These are phyloP conservation scores for Lyophyllum atratum DNA, from an alignment of 768 basidiomycete genomes.

Conservation along the genomic window DNA sequence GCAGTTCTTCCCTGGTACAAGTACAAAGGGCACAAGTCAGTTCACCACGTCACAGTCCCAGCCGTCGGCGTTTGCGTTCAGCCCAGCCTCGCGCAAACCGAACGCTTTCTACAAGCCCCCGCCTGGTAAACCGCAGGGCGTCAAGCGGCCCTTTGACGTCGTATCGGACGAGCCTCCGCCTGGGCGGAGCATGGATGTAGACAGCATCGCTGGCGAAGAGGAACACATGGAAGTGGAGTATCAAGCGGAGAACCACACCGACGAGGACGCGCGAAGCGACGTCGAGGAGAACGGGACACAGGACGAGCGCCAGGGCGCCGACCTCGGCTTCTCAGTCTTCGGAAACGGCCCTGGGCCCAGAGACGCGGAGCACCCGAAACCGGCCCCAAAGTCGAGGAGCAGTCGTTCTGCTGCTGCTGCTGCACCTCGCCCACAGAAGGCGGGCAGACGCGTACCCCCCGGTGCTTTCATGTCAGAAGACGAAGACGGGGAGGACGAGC, in stretches of 20 bases:
- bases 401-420: neutral
- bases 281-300: slow-evolving; percentile 6
- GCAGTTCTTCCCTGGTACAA: neutral
- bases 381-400: slow-evolving; percentile 11
- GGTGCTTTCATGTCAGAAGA: slow-evolving; percentile 49
- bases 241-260: slow-evolving; percentile 10
- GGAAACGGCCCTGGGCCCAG: slow-evolving; percentile 19
- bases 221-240: slow-evolving; percentile 18
- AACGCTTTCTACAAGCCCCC: slow-evolving; percentile 74
- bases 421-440: slow-evolving; percentile 8
- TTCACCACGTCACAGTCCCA: slow-evolving; percentile 4
- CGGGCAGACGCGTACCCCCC: slow-evolving; percentile 37
- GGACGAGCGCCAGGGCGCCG: slow-evolving; percentile 11
- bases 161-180: neutral
- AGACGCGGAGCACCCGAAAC: slow-evolving; percentile 8
- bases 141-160: slow-evolving; percentile 33
- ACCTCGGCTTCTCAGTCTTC: slow-evolving; percentile 24
- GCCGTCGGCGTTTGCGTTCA: slow-evolving; percentile 29
- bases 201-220: neutral
- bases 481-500: slow-evolving; percentile 35
- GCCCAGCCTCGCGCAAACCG: slow-evolving; percentile 50
- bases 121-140: slow-evolving; percentile 23
- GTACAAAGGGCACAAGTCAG: neutral
- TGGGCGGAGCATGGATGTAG: slow-evolving; percentile 4
- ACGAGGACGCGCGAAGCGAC: neutral